Percentiles rank a stretch among this genome's conserved stretches.
Evolutionary conservation across 148 eudicot species (phyloP).

Genomic region (Cornus kousa): DNA sequence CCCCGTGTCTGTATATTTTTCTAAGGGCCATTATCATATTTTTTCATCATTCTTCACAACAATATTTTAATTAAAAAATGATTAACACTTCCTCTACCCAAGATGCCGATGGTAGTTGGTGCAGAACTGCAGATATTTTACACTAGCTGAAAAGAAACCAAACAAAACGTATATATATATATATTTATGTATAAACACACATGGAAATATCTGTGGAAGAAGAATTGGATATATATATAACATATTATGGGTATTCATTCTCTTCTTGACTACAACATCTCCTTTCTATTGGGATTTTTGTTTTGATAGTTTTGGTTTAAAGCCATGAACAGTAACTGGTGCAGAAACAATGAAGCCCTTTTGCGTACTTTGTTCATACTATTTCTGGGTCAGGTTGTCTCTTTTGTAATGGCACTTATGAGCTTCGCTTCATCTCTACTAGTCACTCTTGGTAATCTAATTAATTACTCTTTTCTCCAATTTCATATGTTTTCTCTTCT

Average conservation of each 20-base stretch:
- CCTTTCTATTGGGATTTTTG: conserved; percentile 5
- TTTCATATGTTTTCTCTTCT: too few species aligned
- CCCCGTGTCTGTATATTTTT: too few species aligned
- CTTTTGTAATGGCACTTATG: conserved; percentile 49
- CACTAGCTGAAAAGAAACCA: background rate
- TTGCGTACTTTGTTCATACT: conserved; percentile 22
- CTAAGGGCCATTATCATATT: too few species aligned
- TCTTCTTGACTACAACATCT: background rate
- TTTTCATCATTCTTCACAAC: too few species aligned
- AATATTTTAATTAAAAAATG: too few species aligned
- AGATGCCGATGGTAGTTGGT: background rate
- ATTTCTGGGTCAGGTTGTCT: conserved; percentile 63
- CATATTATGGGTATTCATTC: too few species aligned
- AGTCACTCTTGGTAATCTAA: conserved; percentile 42
- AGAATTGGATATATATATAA: background rate
- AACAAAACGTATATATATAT: background rate
- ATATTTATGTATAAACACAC: too few species aligned
- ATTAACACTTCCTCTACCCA: background rate
- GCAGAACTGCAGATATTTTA: background rate
- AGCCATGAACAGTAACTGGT: conserved; percentile 17
- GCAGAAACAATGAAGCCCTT: conserved; percentile 26
- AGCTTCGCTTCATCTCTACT: conserved; percentile 53
- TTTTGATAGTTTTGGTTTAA: background rate
- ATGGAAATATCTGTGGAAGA: too few species aligned
- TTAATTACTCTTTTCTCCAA: background rate